Conservation (phyloP, 441 rosid genomes). For the Bruguiera hainesii region DNA sequence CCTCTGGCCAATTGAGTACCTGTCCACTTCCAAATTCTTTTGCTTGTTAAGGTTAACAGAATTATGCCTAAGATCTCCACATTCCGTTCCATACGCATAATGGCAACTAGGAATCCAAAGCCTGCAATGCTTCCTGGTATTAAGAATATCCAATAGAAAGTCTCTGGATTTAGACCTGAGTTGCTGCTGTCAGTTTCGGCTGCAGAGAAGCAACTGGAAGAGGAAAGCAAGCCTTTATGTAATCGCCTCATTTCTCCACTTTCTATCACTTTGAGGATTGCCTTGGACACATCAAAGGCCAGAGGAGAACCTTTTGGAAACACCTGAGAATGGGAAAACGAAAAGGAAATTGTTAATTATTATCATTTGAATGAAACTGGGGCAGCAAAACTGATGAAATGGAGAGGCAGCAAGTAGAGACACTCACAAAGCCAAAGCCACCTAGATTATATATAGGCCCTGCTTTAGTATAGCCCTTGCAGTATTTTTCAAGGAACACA, state of each 20-base stretch:
- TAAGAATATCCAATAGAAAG: conserved; percentile 17
- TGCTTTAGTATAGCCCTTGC: conserved; percentile 27
- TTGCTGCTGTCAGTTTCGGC: not conserved
- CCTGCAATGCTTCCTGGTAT: conserved; percentile 22
- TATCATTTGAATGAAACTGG: not conserved
- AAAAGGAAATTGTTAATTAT: not conserved
- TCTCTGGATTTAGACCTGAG: conserved; percentile 15
- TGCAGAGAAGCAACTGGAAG: conserved; percentile 16
- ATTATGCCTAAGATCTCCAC: not conserved
- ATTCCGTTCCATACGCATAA: not conserved
- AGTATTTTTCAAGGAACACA: conserved; percentile 32
- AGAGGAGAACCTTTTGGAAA: conserved; percentile 24
- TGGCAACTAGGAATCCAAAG: conserved; percentile 5
- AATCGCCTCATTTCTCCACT: conserved; percentile 25
- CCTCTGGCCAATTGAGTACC: not conserved
- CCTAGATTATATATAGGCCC: conserved; percentile 30
- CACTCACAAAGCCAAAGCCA: conserved; percentile 30
- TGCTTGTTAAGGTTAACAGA: not conserved
- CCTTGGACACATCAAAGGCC: conserved; percentile 20
- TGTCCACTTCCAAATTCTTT: conserved; percentile 2
- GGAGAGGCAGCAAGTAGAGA: not conserved
- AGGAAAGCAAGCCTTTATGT: conserved; percentile 9
- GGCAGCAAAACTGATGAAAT: not conserved
- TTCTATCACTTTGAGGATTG: conserved; percentile 22
- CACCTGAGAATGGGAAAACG: conserved; percentile 17